Base-by-base conservation (phyloP, 1,284 basidiomycete genomes). In the Naganishia cerealis region DNA sequence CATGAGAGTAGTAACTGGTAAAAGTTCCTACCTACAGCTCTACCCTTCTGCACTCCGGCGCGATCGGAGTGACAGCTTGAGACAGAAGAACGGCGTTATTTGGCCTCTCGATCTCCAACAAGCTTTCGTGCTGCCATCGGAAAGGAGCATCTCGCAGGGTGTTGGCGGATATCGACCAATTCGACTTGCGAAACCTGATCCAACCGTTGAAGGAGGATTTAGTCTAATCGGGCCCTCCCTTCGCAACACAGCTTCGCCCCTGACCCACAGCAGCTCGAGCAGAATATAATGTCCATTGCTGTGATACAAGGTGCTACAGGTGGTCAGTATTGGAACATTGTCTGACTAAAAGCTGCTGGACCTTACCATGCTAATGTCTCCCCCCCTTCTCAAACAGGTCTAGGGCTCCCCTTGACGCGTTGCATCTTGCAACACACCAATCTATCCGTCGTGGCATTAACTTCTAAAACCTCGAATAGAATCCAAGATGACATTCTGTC, bases 361-460 rank as follows among this genome's bases (percentile, higher is more conserved):
- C 16, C 24, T 3, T 24, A 39, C n/a, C 13, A n/a, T 2, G 1
- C 24, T 43, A 12, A 46, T 10, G 21, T 9, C 38, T 46, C 40
- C 55, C 24, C 21, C 8, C 54, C 40, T 38, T 12, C 1, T 9
- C 38, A 24, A 1, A 12, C 71, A 39, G 76, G 75, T 9, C 72
- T 77, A 1, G 77, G 76, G 2, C 67, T 72, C 15, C 73, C 73
- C 7, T 71, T 79, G 21, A 71, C 75, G 39, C 68, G 70, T 2
- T 72, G 75, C 57, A 69, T 82, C 53, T 79, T 84, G 39, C 66
- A 73, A 3, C 71, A 78, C 26, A 81, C 83, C 10, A 71, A 71
- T 1, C 75, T 84, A 24, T 75, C 79, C 33, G 78, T 84, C 52
- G 81, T 83, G 65, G 82, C 80, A 0, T 76, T 81, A 16, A 81